Evolutionary conservation across 495 filamentous ascomycete genomes (phyloP), one percentile per base, ranked within the genome.

Genomic region (Daldinia caldariorum): DNA sequence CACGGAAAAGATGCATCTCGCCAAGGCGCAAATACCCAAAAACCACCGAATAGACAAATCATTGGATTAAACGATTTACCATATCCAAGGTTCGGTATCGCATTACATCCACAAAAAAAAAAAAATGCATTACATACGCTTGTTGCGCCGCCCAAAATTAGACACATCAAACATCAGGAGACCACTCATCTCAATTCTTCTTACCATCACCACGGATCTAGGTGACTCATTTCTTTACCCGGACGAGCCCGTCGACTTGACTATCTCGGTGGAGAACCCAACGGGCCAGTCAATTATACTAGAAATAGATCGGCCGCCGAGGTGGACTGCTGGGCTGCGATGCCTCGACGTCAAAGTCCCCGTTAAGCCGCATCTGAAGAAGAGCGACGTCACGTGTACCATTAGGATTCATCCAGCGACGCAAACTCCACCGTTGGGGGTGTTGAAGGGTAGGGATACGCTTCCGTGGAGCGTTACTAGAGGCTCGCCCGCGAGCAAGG

Each of bases 201-300:
- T 97, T 60, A 93, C 93, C 56, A 88, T 99, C 76, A 92, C 93
- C 41, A 95, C 94, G 39, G 95, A 99, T 74, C 82, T 99, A 7
- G 94, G 94, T 2, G 94, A 99, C 77, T 84, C 86, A 1, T 96
- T 95, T 76, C 86, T 94, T n/a, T 82, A 83, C 20, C 79, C 87
- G n/a, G 85, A 90, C 72, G 77, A 86, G 38, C 82, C 83, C 26
- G 76, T 97, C 55, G 83, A 83, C 43, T 74, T 91, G 31, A 69
- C 82, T 49, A 69, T 87, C 49, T 76, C 87, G 37, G 80, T 81
- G 29, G 78, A 75, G 43, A 80, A 65, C 69, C 84, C 63, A 66
- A 78, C 67, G 89, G 89, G 90, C 83, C 80, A 61, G 77, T 78
- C 59, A 3, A 49, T 58, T 32, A 10, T 63, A 13, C 47, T n/a